Conservation (phyloP, 164 flowering plant species). For the Dillenia suffruticosa region DNA sequence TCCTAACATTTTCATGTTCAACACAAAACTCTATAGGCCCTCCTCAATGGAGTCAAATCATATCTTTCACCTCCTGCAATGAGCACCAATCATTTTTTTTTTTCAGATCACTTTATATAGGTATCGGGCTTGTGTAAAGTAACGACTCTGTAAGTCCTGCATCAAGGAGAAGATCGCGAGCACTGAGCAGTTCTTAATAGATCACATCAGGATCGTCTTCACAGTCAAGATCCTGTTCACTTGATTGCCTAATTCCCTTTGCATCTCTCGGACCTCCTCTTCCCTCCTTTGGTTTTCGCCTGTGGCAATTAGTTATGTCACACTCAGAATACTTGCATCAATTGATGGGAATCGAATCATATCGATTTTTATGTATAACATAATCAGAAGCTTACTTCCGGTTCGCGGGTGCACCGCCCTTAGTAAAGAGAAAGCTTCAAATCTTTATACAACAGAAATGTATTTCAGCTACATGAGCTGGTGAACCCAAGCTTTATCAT, state of each 20-base stretch:
- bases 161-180: too few species aligned
- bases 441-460: conserved; percentile 1
- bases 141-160: too few species aligned
- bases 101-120: too few species aligned
- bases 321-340: not conserved
- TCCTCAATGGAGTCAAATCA: too few species aligned
- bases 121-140: too few species aligned
- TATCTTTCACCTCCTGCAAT: too few species aligned
- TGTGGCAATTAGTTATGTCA: conserved; percentile 11
- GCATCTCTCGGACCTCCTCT: conserved; percentile 63
- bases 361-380: not conserved
- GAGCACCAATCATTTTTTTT: too few species aligned
- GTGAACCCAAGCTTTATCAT: conserved; percentile 44
- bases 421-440: conserved; percentile 15
- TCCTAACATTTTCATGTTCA: too few species aligned
- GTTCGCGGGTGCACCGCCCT: conserved; percentile 50
- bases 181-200: conserved; percentile 3
- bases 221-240: conserved; percentile 65
- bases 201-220: conserved; percentile 81
- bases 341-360: not conserved
- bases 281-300: conserved; percentile 90
- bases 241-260: conserved; percentile 55
- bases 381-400: conserved; percentile 48
- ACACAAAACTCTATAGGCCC: too few species aligned
- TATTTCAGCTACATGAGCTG: not conserved